Conservation (phyloP, 176 grass and related monocot species). For the Paspalum vaginatum region DNA sequence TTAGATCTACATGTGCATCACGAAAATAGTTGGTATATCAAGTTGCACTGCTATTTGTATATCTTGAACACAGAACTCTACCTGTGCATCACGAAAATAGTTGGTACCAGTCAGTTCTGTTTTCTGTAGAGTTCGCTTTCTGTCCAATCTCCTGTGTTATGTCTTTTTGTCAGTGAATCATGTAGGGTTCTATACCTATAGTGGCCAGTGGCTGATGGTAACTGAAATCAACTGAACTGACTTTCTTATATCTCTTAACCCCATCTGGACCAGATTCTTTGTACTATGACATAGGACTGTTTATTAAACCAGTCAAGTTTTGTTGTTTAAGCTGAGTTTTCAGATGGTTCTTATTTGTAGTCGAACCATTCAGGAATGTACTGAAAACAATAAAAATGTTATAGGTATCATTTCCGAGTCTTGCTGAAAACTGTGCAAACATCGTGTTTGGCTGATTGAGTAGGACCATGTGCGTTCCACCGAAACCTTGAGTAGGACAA, state of each 20-base stretch:
- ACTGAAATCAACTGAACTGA: constrained; percentile 7
- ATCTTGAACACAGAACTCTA: constrained; percentile 1
- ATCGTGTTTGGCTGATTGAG: background rate
- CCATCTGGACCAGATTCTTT: background rate
- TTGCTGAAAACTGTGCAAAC: too few relatives aligned
- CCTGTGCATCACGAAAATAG: background rate
- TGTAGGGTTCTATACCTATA: constrained; percentile 7
- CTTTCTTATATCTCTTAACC: background rate
- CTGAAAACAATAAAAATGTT: background rate
- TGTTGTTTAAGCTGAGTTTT: constrained; percentile 10
- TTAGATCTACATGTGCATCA: background rate
- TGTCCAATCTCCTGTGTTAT: background rate
- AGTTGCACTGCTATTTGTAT: background rate
- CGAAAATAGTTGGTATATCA: background rate
- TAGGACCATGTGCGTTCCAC: background rate
- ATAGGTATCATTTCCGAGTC: too few relatives aligned
- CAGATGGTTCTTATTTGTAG: background rate
- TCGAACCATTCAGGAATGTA: background rate
- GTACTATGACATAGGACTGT: background rate
- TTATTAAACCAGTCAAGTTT: constrained; percentile 16
- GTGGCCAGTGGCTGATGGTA: background rate
- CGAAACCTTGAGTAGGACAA: too few relatives aligned
- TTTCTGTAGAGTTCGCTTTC: background rate
- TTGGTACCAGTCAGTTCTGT: background rate
- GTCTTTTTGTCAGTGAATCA: background rate